Evolutionary conservation across 1,284 basidiomycete genomes (phyloP).

Genomic region (Apiotrichum gamsii): DNA sequence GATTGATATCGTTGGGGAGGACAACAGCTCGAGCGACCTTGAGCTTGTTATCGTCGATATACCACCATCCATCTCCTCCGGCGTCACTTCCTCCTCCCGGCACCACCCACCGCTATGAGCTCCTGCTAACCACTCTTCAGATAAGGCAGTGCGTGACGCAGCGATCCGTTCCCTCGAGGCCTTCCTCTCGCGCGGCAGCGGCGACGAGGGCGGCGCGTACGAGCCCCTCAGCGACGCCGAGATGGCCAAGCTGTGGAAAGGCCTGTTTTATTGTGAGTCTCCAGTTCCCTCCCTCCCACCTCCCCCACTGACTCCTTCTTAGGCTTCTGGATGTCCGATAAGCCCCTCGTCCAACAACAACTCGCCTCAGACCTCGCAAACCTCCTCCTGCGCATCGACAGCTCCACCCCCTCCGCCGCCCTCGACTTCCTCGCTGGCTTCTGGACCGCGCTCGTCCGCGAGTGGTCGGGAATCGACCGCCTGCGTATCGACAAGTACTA

Average conservation of each 20-base stretch:
- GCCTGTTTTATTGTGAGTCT: constrained; percentile 89
- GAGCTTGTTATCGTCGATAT: too few relatives aligned
- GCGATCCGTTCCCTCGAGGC: constrained; percentile 69
- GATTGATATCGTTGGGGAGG: too few relatives aligned
- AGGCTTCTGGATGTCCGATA: constrained; percentile 99
- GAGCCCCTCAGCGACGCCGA: constrained; percentile 58
- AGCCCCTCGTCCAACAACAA: constrained; percentile 90
- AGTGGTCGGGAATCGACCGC: constrained; percentile 89
- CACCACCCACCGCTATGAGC: too few relatives aligned
- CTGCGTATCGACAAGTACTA: constrained; percentile 94
- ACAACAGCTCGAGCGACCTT: too few relatives aligned
- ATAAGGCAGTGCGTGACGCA: constrained; percentile 83
- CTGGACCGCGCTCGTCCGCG: constrained; percentile 79
- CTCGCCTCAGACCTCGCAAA: constrained; percentile 80
- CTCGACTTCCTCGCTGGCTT: constrained; percentile 78
- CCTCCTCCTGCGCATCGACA: constrained; percentile 64
- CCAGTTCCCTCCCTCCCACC: too few relatives aligned
- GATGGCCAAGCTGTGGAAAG: constrained; percentile 94
- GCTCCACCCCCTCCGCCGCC: constrained; percentile 49
- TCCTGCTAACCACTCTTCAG: constrained; percentile 51
- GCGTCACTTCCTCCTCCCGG: too few relatives aligned
- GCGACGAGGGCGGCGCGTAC: constrained; percentile 29
- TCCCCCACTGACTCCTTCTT: not conserved
- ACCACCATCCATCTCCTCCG: too few relatives aligned
- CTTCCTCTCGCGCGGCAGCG: constrained; percentile 65